These are phyloP conservation scores for Apocynum venetum DNA, from an alignment of 257 asterid species.

Conservation along the genomic window DNA sequence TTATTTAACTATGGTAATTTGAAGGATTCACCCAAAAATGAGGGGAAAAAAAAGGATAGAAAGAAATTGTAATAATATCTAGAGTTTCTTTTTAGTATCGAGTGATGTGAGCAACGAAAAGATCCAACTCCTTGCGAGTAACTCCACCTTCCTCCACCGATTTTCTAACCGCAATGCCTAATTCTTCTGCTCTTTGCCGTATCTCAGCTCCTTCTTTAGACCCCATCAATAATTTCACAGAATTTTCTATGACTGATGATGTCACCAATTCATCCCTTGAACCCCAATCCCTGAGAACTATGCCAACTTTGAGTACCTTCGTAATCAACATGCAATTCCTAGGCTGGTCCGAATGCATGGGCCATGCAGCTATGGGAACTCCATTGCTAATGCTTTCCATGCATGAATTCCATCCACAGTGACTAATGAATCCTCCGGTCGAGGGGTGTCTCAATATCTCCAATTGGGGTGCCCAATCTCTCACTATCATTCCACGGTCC, in stretches of 20 bases:
- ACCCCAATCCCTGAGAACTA: constrained; percentile 40
- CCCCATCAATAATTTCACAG: constrained; percentile 34
- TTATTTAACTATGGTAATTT: too few relatives aligned
- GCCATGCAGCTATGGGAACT: constrained; percentile 50
- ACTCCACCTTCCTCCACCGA: constrained; percentile 17
- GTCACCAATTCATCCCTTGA: constrained; percentile 20
- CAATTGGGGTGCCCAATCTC: constrained; percentile 55
- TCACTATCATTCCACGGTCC: constrained; percentile 29
- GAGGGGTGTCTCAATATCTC: constrained; percentile 41
- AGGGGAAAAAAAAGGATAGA: too few relatives aligned
- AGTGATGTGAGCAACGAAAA: constrained; percentile 26
- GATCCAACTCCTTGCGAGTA: constrained; percentile 15
- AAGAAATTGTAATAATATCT: too few relatives aligned
- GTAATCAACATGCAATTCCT: constrained; percentile 32
- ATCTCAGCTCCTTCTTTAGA: constrained; percentile 34
- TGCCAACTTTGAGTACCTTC: constrained; percentile 25
- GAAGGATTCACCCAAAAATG: too few relatives aligned
- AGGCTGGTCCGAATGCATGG: constrained; percentile 60
- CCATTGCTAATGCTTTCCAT: constrained; percentile 50
- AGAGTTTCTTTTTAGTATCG: background rate
- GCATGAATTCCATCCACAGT: constrained; percentile 62
- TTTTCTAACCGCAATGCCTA: constrained; percentile 21
- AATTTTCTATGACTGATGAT: constrained; percentile 14
- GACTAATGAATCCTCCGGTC: constrained; percentile 47
- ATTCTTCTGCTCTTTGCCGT: constrained; percentile 31